phyloP scores from a whole-genome alignment of 1,139 yeast genomes.

The Yamadazyma mexicana region DNA sequence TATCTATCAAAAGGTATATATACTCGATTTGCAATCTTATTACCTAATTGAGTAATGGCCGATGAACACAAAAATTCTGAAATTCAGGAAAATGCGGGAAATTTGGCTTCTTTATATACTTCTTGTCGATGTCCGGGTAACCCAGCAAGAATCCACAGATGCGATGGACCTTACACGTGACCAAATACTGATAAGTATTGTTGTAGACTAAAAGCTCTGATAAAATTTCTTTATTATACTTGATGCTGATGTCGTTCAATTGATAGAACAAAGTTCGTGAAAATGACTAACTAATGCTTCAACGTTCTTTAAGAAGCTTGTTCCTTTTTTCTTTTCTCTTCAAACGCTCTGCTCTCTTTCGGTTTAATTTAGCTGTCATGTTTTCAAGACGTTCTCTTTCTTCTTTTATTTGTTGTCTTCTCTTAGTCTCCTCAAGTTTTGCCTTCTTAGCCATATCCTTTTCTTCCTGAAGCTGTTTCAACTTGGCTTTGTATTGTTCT shows the following conservation, averaged over 20 bases:
- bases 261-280: constrained; percentile 3
- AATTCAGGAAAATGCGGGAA: constrained; percentile 8
- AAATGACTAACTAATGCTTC: constrained; percentile 11
- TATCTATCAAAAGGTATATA: constrained; percentile 2
- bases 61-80: constrained; percentile 2
- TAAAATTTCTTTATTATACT: too few relatives aligned
- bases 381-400: constrained; percentile 74
- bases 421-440: constrained; percentile 55
- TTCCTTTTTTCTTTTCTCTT: constrained; percentile 82
- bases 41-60: constrained; percentile 3
- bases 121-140: constrained; percentile 11
- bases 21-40: constrained; percentile 1
- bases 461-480: constrained; percentile 61
- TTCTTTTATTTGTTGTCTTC: constrained; percentile 66
- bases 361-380: constrained; percentile 73
- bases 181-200: neutral
- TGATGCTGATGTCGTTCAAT: too few relatives aligned
- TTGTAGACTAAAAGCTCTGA: too few relatives aligned
- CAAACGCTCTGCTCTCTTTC: constrained; percentile 74
- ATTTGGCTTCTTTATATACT: constrained; percentile 11
- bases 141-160: neutral
- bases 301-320: constrained; percentile 71
- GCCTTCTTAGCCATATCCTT: constrained; percentile 54
- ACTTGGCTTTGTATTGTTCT: constrained; percentile 48
- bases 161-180: constrained; percentile 1